Evolutionary conservation across 805 yeast species (phyloP).

Genomic region (Ogataea glucozyma): DNA sequence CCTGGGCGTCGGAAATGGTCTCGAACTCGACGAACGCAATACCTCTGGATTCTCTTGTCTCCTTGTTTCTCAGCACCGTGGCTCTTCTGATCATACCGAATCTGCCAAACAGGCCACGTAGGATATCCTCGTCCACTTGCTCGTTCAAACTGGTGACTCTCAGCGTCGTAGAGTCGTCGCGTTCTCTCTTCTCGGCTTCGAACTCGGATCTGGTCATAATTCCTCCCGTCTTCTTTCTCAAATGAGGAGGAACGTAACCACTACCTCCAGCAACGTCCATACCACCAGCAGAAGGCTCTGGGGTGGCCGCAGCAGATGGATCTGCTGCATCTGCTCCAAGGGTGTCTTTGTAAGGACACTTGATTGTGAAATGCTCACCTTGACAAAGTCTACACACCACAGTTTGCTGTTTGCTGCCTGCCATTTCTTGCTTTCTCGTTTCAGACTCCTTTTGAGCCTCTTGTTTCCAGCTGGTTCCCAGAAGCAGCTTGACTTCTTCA

Average conservation of each 20-base stretch:
- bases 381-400: slow-evolving; percentile 85
- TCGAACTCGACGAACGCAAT: slow-evolving; percentile 89
- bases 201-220: slow-evolving; percentile 29
- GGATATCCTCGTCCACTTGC: slow-evolving; percentile 76
- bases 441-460: slow-evolving; percentile 71
- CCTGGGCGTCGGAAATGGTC: slow-evolving; percentile 66
- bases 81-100: slow-evolving; percentile 74
- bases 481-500: slow-evolving; percentile 74
- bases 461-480: slow-evolving; percentile 77
- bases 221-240: slow-evolving; percentile 45
- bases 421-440: slow-evolving; percentile 45
- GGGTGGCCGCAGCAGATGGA: slow-evolving; percentile 19
- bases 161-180: slow-evolving; percentile 86
- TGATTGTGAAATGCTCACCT: slow-evolving; percentile 89
- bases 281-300: slow-evolving; percentile 21
- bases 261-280: slow-evolving; percentile 26
- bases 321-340: slow-evolving; percentile 48
- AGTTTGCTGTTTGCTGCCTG: slow-evolving; percentile 56
- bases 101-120: slow-evolving; percentile 70
- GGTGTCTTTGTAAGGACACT: slow-evolving; percentile 94
- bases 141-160: slow-evolving; percentile 90
- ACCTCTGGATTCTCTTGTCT: slow-evolving; percentile 93
- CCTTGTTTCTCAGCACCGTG: slow-evolving; percentile 84
- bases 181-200: slow-evolving; percentile 44
- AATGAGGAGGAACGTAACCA: slow-evolving; percentile 64